Base-by-base conservation (phyloP, 1,284 basidiomycete genomes). In the Leccinum angustisporum region DNA sequence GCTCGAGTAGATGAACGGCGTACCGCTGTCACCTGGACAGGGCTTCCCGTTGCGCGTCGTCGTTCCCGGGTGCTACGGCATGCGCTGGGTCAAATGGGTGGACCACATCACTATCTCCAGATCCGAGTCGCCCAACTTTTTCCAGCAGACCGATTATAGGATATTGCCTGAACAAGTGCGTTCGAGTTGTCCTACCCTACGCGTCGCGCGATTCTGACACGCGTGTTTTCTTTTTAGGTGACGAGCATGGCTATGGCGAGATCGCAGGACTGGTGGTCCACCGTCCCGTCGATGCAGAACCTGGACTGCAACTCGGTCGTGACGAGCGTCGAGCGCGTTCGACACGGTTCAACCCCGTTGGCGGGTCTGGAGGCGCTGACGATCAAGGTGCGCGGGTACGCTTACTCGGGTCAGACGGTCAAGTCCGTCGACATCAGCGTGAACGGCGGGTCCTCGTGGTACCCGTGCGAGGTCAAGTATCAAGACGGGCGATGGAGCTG, bases 81-180 rank as follows among this genome's bases (percentile, higher is more conserved):
- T 87, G 18, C 83, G 90, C 16, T 90, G 88, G 86, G 87, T 91
- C 18, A 91, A 92, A 78, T 92, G 90, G 90, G 76, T 90, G 0
- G 86, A 89, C 65, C 82, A 76, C 2, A 83, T 90, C 66, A 76
- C 77, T 16, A 68, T 88, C 56, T 83, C 84, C 5, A 61, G 72
- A 0, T 68, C 75, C 10, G 87, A 89, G 70, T 87, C 86, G 2
- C 79, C 80, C 21, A 88, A 86, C 67, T 88, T 83, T 71, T 90
- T 87, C 67, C 86, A 88, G 66, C 84, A 87, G 69, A 79, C 79
- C 4, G 87, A 89, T 70, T 89, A 89, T 74, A 87, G 84, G 65
- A 75, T 89, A 50, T 75, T 88, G 2, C 86, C 87, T 4, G 79
- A 83, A n/a, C 13, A 51, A 25, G 30, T 16, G 48, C 11, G 21